phyloP scores from a whole-genome alignment of 805 yeast species.

The Myxozyma neotropica region DNA sequence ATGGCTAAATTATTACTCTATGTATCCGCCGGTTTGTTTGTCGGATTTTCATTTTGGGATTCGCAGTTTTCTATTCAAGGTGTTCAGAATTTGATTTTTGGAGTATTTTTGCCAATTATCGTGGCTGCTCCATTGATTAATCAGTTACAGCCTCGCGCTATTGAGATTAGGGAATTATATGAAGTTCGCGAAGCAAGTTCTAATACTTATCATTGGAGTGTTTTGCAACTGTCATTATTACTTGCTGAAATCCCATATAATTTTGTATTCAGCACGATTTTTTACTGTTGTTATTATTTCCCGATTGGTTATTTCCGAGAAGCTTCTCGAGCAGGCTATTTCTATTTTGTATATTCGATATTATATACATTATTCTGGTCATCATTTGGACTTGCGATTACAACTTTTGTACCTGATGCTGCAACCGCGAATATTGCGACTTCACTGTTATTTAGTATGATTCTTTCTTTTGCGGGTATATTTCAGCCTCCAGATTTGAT shows the following conservation, averaged over 20 bases:
- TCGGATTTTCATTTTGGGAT: conserved; percentile 72
- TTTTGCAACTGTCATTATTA: conserved; percentile 56
- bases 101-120: conserved; percentile 58
- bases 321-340: conserved; percentile 46
- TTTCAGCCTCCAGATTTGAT: conserved; percentile 57
- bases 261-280: conserved; percentile 52
- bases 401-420: conserved; percentile 65
- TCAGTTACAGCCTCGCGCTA: conserved; percentile 64
- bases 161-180: conserved; percentile 59
- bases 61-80: conserved; percentile 56
- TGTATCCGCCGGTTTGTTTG: conserved; percentile 58
- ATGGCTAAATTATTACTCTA: conserved; percentile 59
- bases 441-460: conserved; percentile 58
- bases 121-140: conserved; percentile 60
- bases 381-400: conserved; percentile 56
- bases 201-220: conserved; percentile 73
- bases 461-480: conserved; percentile 70
- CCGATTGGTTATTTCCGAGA: conserved; percentile 52
- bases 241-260: conserved; percentile 65
- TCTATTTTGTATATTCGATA: conserved; percentile 54
- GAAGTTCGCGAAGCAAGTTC: conserved; percentile 73
- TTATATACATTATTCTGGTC: conserved; percentile 55
- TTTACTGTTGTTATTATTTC: conserved; percentile 57
- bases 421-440: conserved; percentile 66
- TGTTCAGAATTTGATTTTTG: conserved; percentile 61